Evolutionary conservation across 495 filamentous ascomycete genomes (phyloP), one percentile per base, ranked within the genome.

Genomic region (Lepraria neglecta): DNA sequence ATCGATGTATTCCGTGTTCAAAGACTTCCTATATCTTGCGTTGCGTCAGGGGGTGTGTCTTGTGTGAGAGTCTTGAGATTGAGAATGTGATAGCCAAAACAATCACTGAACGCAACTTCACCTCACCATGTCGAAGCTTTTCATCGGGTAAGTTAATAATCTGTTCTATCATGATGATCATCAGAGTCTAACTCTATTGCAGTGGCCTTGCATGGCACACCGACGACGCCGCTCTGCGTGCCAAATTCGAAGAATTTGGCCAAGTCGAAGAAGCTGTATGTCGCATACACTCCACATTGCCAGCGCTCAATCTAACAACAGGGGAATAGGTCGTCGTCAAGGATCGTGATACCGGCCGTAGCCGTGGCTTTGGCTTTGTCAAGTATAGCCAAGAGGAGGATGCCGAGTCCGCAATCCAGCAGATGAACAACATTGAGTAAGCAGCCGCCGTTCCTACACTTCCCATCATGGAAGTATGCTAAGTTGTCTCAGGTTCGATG

Each of bases 161-260:
- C 59, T 38, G 19, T 44, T 45, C 11, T 17, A 56, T 62, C 40
- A 50, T 44, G 48, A 62, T 38, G 40, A 19, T 63, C 27, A 54
- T 64, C 48, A 46, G 10, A 59, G 14, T 21, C 46, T 69, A 17
- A 67, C 38, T 4, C 33, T n/a, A 12, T 50, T 66, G 3, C 51
- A 97, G 92, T 68, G 92, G 92, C 80, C 91, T 97, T 65, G 90
- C 92, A 64, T 97, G 92, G 92, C 92, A 96, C 80, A 97, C 92
- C 55, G 90, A 92, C 72, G 92, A 97, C 74, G 71, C 71, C 4
- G 87, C 88, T 44, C 79, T 97, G 44, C 85, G 86, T 63, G 71
- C 83, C 61, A 95, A 96, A 70, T 97, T 97, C 75, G 86, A 91
- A 74, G 82, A 92, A 73, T 96, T 88, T 69, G 92, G 92, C 28